phyloP scores from a whole-genome alignment of 1,139 yeast species.

The Sugiyamaella japonica region DNA sequence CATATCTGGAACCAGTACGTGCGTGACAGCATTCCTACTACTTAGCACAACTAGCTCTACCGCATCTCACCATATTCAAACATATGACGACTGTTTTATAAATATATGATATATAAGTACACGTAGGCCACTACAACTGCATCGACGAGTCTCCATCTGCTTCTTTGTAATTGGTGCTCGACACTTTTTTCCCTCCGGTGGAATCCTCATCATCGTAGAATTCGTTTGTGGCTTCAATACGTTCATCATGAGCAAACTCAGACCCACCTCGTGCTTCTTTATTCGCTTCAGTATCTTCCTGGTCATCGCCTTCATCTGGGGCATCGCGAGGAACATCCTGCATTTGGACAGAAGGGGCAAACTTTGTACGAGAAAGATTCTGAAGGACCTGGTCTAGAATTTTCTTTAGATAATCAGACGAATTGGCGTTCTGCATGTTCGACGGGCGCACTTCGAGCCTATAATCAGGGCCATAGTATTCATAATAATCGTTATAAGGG shows the following conservation, averaged over 20 bases:
- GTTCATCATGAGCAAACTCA: constrained; percentile 75
- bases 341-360: constrained; percentile 95
- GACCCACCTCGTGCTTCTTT: constrained; percentile 92
- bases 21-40: background rate
- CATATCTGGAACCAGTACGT: no score
- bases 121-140: constrained; percentile 5
- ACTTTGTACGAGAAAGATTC: constrained; percentile 83
- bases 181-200: constrained; percentile 34
- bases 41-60: background rate
- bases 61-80: background rate
- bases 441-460: constrained; percentile 81
- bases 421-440: constrained; percentile 94
- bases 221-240: constrained; percentile 45
- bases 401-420: constrained; percentile 88
- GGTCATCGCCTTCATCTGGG: constrained; percentile 61
- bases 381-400: constrained; percentile 73
- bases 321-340: constrained; percentile 84
- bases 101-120: background rate
- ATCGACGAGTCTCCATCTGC: constrained; percentile 11
- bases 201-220: constrained; percentile 43
- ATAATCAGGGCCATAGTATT: constrained; percentile 96
- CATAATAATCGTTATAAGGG: constrained; percentile 95
- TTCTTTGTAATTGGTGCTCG: constrained; percentile 23
- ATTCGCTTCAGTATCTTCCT: constrained; percentile 75
- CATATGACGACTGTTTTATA: background rate